These are phyloP conservation scores for Oryza nivara DNA, from an alignment of 176 grass and related monocot genomes.

Conservation along the genomic window DNA sequence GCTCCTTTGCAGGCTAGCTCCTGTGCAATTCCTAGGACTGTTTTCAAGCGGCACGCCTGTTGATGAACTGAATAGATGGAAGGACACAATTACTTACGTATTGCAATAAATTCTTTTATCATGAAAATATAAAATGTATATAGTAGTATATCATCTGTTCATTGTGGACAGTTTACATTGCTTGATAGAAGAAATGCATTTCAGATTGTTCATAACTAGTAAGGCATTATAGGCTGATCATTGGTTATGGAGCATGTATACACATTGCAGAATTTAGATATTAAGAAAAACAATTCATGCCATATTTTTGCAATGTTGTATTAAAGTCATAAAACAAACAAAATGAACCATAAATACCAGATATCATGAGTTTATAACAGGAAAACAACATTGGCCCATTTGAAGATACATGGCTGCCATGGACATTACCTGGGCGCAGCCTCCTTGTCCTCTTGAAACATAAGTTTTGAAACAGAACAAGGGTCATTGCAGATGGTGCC, in stretches of 20 bases:
- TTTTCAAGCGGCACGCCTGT: neutral
- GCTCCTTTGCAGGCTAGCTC: neutral
- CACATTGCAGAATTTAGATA: neutral
- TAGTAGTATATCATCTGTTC: neutral
- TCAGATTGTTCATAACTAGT: neutral
- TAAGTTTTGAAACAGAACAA: conserved; percentile 35
- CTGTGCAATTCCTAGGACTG: conserved; percentile 1
- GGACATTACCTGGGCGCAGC: conserved; percentile 44
- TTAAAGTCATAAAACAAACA: neutral
- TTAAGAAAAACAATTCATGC: neutral
- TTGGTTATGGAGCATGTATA: neutral
- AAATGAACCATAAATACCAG: neutral
- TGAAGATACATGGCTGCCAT: neutral
- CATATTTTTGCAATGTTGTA: neutral
- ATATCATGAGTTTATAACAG: neutral
- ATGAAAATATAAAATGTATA: neutral
- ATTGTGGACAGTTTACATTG: neutral
- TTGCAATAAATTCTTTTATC: neutral
- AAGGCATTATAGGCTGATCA: neutral
- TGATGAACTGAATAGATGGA: conserved; percentile 26
- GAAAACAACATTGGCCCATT: neutral
- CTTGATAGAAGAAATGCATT: neutral
- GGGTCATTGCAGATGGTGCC: neutral
- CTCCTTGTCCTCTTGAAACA: conserved; percentile 33
- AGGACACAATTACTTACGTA: neutral